Conservation (phyloP, 139 green algal species). For the Haematococcus lacustris region DNA sequence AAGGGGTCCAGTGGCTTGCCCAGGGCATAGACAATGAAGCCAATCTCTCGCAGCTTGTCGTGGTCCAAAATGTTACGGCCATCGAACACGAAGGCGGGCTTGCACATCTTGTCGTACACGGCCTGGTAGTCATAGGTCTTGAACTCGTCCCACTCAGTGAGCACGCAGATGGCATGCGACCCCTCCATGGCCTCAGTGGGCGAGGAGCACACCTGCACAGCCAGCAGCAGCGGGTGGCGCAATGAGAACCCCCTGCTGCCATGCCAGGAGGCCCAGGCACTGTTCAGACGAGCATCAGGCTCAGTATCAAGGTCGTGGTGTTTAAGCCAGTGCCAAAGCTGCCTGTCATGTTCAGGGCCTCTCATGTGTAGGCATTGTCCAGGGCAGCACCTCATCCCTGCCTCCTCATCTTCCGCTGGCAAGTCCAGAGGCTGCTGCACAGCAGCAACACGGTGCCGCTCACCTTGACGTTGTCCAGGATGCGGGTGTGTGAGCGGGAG, state of each 20-base stretch:
- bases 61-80: constrained; percentile 94
- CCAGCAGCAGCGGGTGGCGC: too few relatives aligned
- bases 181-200: constrained; percentile 56
- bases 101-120: constrained; percentile 85
- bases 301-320: neutral
- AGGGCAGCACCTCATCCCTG: too few relatives aligned
- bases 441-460: too few relatives aligned
- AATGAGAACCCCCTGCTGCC: too few relatives aligned
- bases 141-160: constrained; percentile 99
- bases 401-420: too few relatives aligned
- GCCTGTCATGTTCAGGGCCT: too few relatives aligned
- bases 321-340: too few relatives aligned
- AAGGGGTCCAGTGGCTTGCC: constrained; percentile 98
- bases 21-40: constrained; percentile 96
- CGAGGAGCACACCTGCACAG: constrained; percentile 1
- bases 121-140: constrained; percentile 74
- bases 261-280: too few relatives aligned
- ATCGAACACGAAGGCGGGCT: constrained; percentile 99
- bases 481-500: constrained; percentile 31
- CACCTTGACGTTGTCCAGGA: constrained; percentile 47
- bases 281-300: too few relatives aligned
- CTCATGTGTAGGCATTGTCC: too few relatives aligned
- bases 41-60: constrained; percentile 81
- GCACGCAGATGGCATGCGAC: constrained; percentile 80
- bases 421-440: too few relatives aligned